Evolutionary conservation across 441 rosid genomes (phyloP), one percentile per base, ranked within the genome.

Genomic region (Pelargonium australe): DNA sequence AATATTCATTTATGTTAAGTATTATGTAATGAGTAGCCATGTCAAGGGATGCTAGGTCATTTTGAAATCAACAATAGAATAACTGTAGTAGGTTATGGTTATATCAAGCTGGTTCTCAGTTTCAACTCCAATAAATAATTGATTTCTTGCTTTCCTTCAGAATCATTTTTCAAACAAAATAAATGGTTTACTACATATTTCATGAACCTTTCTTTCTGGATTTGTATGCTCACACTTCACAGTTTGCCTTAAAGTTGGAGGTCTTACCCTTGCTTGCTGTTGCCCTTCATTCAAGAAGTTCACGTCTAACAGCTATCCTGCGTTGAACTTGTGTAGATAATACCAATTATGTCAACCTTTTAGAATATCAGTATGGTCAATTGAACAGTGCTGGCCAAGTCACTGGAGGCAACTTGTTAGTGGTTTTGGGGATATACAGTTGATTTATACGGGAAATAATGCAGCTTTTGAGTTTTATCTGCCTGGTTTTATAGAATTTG

Each of bases 71-170:
- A 40, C 64, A 28, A 25, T 25, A 61, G 23, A 61, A 14, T 61
- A 61, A 61, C 64, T 25, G 41, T 63, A 28, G 65, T n/a, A 63
- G 65, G 65, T 63, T 31, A 63, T 61, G 40, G 17, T 16, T 31
- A 31, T 63, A 34, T 31, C 10, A 63, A 25, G n/a, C 65, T 8
- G 14, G 43, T 31, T 31, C 17, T 37, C 65, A 31, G 14, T 7
- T 6, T 63, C 28, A 5, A 63, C 43, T 60, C 64, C 31, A 25
- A 7, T 7, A 23, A 2, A 5, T 11, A 34, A 61, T 61, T 11
- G 7, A 19, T 25, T 34, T 61, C 17, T 20, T 58, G 31, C 37
- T 25, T 11, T 25, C 64, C 14, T 61, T 20, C 25, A 10, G 11
- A 58, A 20, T 58, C 31, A 58, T 8, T 7, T 58, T 58, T 20